Base-by-base conservation (phyloP, 495 filamentous ascomycete species). In the Halenospora varia region DNA sequence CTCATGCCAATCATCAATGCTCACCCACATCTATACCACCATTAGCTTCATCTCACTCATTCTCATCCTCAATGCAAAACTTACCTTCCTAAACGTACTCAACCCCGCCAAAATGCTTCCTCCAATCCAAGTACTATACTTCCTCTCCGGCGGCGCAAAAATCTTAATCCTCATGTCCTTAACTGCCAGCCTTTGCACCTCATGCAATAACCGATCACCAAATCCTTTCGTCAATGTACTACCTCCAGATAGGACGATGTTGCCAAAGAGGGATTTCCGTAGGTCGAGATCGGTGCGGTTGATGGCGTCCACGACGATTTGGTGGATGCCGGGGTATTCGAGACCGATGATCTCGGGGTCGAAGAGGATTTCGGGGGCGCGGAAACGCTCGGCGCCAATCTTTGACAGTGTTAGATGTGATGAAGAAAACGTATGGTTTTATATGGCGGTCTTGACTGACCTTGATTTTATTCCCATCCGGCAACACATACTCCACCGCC, bases 111-210 rank as follows among this genome's bases (percentile, higher is more conserved):
- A 76, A 76, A 99, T 99, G 67, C 94, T 96, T 24, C 94, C 94
- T 63, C 94, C 94, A 67, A 97, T 97, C 94, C 94, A 99, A 23
- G 90, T 97, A 56, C 89, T 96, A 74, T 97, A 99, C 72, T 97
- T 96, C 55, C 94, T 82, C 76, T 99, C 94, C 1, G 95, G 91
- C 54, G 94, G 94, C 22, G 94, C 94, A 71, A 95, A 96, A 57
- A 99, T 99, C 74, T 96, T 94, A 70, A 99, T 97, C 64, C 91
- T 85, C 95, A 96, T 99, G 66, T 99, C 94, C 75, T 96, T 96
- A 52, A 96, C 91, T 10, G 94, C 93, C 20, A 97, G 75, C 60
- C 87, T 79, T 72, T 96, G 93, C 60, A 99, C 88, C 72, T 99
- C 94, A 59, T 86, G 84, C 68, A 97, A 78, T 62, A 99, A 72